Evolutionary conservation across 177 flowering plant species (phyloP), one percentile per base, ranked within the genome.

Genomic region (Telopea speciosissima): DNA sequence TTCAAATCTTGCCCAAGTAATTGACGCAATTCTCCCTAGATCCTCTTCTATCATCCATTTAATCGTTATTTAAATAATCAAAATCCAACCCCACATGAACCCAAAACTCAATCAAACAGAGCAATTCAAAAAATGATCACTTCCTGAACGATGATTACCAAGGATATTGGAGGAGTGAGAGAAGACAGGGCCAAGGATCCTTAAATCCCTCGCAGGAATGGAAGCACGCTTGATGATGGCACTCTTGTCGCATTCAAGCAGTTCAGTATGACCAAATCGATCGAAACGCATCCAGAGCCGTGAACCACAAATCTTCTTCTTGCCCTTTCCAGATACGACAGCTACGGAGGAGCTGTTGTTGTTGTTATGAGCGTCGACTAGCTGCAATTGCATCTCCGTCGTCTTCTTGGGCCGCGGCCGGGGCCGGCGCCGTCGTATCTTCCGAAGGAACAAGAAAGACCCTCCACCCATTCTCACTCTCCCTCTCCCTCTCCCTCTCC

Each of bases 101-200:
- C 40, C 8, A 36, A 36, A 36, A 3, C 54, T 36, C 54, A 49
- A 13, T 49, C 54, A 49, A 49, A 49, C 54, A 49, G 54, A 49
- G 1, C 19, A 49, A 49, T 36, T 36, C 31, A 36, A 36, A 36
- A 36, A 36, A 36, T 36, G 8, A 36, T 36, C 40, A 36, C 6
- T 36, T 36, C 5, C 13, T 49, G 14, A 49, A 49, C 19, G 4
- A 49, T 13, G 17, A 49, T 72, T 82, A 95, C 99, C 97, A 63
- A 95, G 97, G 64, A 95, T 95, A 77, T 77, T 89, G 58, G 97
- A 91, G 62, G 99, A 92, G 17, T 89, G 90, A 76, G 99, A 92
- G 82, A 95, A 93, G 63, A 95, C 89, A 61, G 97, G 97, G 10
- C 99, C 99, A 16, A 95, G 93, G 65, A 95, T 91, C 79, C 97